Evolutionary conservation across 2,329 filamentous ascomycete species (phyloP), one percentile per base, ranked within the genome.

Genomic region (Neocucurbitaria cava): DNA sequence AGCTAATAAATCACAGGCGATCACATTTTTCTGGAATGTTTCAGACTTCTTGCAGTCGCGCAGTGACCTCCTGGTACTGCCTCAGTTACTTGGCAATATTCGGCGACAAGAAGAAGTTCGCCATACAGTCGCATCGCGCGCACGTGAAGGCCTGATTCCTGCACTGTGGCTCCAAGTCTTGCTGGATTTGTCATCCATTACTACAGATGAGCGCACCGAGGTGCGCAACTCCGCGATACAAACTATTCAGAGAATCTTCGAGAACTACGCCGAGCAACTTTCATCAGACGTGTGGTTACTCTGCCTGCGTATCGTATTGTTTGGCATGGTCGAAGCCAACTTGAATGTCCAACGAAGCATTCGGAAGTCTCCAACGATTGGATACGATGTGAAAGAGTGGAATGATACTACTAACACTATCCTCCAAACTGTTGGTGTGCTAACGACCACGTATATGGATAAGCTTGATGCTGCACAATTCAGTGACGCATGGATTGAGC

Each of bases 21-120:
- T 96, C 8, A 96, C 94, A 0, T 95, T 96, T 70, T 96, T 96
- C 74, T 97, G 93, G 92, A 93, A 94, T 49, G 85, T 97, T 7
- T 96, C 94, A 0, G 93, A 97, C 73, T 95, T 93, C 60, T 81
- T 98, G 18, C 83, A 85, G 51, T 76, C 77, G 7, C 78, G 80
- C 33, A 79, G 79, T 44, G 77, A 80, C 20, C 65, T 71, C 4
- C 68, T 73, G 3, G 66, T 65, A 20, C 62, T 81, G 1, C 70
- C 72, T 8, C 47, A 36, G 6, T 30, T 69, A 20, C 48, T 73
- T 30, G 53, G 49, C 8, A 51, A 49, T 36, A 50, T 42, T 24
- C 46, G 40, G n/a, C n/a, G 61, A 10, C 52, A 89, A 49, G 77
- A 86, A 7, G 79, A 83, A 15, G 72, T 90, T 1, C 76, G 83